These are phyloP conservation scores for Acacia acuminata DNA, from an alignment of 306 rosid genomes.

Conservation along the genomic window DNA sequence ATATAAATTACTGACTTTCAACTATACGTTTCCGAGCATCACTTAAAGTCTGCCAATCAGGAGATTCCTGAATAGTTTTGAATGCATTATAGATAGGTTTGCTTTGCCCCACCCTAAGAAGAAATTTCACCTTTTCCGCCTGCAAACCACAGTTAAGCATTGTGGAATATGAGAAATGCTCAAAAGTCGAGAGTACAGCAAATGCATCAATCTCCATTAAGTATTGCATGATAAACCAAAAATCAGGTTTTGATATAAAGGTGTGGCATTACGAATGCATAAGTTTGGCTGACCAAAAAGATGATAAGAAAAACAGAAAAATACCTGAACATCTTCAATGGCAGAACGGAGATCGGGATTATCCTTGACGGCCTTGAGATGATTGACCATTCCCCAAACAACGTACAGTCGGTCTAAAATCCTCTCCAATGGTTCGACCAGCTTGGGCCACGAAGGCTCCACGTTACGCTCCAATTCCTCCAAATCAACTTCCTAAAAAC, in stretches of 20 bases:
- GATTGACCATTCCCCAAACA: constrained; percentile 90
- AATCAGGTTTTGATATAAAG: background rate
- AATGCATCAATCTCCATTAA: constrained; percentile 8
- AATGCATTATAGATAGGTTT: constrained; percentile 86
- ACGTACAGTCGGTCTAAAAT: constrained; percentile 70
- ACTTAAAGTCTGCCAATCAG: constrained; percentile 72
- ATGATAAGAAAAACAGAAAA: constrained; percentile 2
- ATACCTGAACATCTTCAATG: constrained; percentile 93
- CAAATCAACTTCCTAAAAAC: constrained; percentile 68
- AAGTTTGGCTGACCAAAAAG: background rate
- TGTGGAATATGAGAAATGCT: background rate
- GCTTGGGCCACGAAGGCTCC: constrained; percentile 87
- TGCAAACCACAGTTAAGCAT: constrained; percentile 48
- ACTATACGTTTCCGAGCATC: constrained; percentile 91
- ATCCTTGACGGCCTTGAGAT: constrained; percentile 93
- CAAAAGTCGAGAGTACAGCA: background rate
- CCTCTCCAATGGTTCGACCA: constrained; percentile 95
- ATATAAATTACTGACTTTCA: constrained; percentile 61
- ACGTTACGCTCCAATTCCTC: constrained; percentile 77
- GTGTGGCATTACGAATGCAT: constrained; percentile 5
- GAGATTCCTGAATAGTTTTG: constrained; percentile 79
- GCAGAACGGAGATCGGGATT: constrained; percentile 85
- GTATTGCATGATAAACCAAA: constrained; percentile 10
- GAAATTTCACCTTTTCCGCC: constrained; percentile 87
- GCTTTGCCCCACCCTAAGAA: constrained; percentile 86